Evolutionary conservation across 441 rosid species (phyloP), one percentile per base, ranked within the genome.

Genomic region (Gossypium trilobum): DNA sequence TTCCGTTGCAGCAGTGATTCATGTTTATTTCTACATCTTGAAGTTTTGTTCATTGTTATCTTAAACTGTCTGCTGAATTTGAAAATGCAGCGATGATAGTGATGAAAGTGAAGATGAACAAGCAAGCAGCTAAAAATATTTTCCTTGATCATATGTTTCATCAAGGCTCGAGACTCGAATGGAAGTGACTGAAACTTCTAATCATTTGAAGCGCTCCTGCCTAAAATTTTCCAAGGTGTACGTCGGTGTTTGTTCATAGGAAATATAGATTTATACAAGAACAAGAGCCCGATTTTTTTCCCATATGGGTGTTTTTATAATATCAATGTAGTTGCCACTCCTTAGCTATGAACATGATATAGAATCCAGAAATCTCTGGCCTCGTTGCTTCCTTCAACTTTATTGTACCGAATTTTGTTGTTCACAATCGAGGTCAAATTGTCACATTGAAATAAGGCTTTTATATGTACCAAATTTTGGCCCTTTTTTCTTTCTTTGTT

Each of bases 81-180:
- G 55, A 70, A 73, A 65, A 58, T 82, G 90, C 91, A 95, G 99
- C 55, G 97, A 95, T 73, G 91, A 83, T 71, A 92, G 97, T 50
- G 97, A 83, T 25, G 88, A 75, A 65, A 89, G 97, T 8, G 99
- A 90, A 65, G 89, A 84, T 77, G 98, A 95, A 5, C 65, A 44
- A 14, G 82, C 79, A 33, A 77, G 85, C 81, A 82, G 88, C 80
- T 95, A 78, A 82, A 74, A 68, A 44, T 66, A 25, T 64, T 5
- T 29, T 39, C 31, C 33, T 48, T 17, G 27, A 29, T 20, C 73
- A 2, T 59, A 14, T 59, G 48, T 58, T 60, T 17, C 50, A 17
- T 68, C 5, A 29, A 52, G 44, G 39, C 9, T 51, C 16, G 8
- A n/a, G 71, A 4, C 5, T 7, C 2, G 3, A 29, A 17, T 16